phyloP scores from a whole-genome alignment of 129 eudicot species.

The Escallonia rubra region DNA sequence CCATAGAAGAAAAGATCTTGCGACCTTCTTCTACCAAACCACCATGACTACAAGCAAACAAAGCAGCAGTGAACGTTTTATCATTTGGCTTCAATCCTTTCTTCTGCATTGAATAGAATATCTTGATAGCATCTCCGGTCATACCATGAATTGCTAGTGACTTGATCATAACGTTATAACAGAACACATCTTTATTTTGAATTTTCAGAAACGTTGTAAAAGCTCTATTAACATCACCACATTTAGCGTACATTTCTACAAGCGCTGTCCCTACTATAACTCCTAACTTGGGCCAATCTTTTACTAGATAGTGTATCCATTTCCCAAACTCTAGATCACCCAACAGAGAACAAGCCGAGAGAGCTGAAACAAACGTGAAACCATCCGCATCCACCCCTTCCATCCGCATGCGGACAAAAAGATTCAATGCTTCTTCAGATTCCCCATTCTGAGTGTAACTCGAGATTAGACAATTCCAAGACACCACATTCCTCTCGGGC shows the following conservation, averaged over 20 bases:
- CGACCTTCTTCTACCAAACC: conserved; percentile 45
- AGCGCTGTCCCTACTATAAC: conserved; percentile 38
- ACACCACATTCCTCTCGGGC: conserved; percentile 34
- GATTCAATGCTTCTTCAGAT: conserved; percentile 34
- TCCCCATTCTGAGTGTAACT: conserved; percentile 21
- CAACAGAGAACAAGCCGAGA: conserved; percentile 44
- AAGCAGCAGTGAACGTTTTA: conserved; percentile 30
- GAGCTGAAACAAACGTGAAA: conserved; percentile 36
- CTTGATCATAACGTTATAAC: conserved; percentile 53
- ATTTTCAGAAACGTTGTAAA: conserved; percentile 30
- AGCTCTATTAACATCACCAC: conserved; percentile 44
- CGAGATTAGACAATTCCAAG: conserved; percentile 39
- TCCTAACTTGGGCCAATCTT: conserved; percentile 29
- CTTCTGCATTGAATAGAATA: conserved; percentile 35
- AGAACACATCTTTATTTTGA: conserved; percentile 31
- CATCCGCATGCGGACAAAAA: conserved; percentile 37
- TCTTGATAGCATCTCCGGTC: conserved; percentile 30
- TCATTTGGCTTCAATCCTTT: conserved; percentile 44
- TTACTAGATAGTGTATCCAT: conserved; percentile 35
- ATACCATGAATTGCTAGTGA: conserved; percentile 49
- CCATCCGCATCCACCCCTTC: conserved; percentile 35
- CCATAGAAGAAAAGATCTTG: conserved; percentile 28
- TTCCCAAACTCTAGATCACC: conserved; percentile 45
- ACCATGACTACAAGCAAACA: conserved; percentile 57
- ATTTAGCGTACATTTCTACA: conserved; percentile 52